Evolutionary conservation across 768 basidiomycete species (phyloP), one percentile per base, ranked within the genome.

Genomic region (Wakefieldia striispora): DNA sequence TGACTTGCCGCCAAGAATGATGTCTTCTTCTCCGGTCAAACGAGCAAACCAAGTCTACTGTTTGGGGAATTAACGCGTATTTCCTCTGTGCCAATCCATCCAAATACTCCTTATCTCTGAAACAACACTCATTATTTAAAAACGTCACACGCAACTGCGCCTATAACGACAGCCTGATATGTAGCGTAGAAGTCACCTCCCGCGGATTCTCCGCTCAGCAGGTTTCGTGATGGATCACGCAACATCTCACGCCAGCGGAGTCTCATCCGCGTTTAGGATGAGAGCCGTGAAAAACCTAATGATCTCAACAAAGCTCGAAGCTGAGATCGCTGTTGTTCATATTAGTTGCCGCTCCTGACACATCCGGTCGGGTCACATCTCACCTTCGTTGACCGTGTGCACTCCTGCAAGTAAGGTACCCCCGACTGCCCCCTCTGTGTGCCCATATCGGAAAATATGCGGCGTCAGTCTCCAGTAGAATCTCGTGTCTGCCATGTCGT

Each of bases 351-450:
- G 9, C 24, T 13, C 23, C 31, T 29, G 43, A 45, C 27, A 17
- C 12, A 9, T 14, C 13, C 26, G n/a, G 5, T 8, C 11, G 12
- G 60, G n/a, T n/a, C n/a, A n/a, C n/a, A 2, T 33, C 79, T 60
- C 59, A 84, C 85, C 75, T 75, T 89, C 88, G 49, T 89, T 79
- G 23, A 88, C 78, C 3, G 86, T 86, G 64, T 89, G 88, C n/a
- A 83, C 67, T 1, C 76, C 75, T 20, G 62, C 58, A 43, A 66
- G 67, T 20, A 71, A 54, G 1, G 57, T 45, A 23, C 70, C 50
- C 26, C 66, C 59, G n/a, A 63, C 66, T 0, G 63, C 60, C 24
- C 58, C 59, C 35, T 68, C 67, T 8, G 66, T 72, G 43, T 69
- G 70, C n/a, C 61, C 64, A 49, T 88, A 91, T 17, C 88, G 80